A percentile compares a stretch with the other conserved stretches of the same genome.
Conservation (phyloP, 1,284 basidiomycete genomes). For the Ustilago tritici region DNA sequence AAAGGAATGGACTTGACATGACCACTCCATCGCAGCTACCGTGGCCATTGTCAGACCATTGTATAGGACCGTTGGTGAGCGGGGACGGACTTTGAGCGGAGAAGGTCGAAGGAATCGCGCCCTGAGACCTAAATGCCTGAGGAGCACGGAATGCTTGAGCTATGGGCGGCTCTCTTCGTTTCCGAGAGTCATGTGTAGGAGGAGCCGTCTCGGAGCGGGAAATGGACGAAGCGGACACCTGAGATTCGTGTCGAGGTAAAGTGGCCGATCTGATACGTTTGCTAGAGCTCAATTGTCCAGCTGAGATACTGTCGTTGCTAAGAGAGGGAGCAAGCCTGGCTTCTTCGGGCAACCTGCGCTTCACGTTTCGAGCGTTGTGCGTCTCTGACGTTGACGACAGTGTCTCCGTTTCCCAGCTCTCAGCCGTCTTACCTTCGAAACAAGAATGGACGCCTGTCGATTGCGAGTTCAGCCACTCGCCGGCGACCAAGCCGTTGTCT, state of each 20-base stretch:
- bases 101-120: neutral
- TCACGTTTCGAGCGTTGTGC: neutral
- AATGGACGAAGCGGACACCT: neutral
- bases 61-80: neutral
- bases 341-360: neutral
- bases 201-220: slow-evolving; percentile 19
- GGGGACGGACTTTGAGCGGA: neutral
- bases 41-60: neutral
- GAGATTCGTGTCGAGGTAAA: slow-evolving; percentile 6
- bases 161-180: neutral
- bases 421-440: neutral
- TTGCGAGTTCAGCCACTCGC: neutral
- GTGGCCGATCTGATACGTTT: slow-evolving; percentile 23
- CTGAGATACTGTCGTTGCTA: neutral
- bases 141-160: neutral
- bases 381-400: neutral
- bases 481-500: neutral
- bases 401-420: neutral
- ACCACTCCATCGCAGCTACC: neutral
- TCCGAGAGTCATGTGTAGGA: neutral
- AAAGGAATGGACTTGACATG: neutral
- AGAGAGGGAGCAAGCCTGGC: neutral
- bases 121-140: neutral
- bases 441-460: neutral
- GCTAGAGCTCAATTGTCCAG: neutral